phyloP scores from a whole-genome alignment of 495 filamentous ascomycete species.

The Oidiodendron maius region DNA sequence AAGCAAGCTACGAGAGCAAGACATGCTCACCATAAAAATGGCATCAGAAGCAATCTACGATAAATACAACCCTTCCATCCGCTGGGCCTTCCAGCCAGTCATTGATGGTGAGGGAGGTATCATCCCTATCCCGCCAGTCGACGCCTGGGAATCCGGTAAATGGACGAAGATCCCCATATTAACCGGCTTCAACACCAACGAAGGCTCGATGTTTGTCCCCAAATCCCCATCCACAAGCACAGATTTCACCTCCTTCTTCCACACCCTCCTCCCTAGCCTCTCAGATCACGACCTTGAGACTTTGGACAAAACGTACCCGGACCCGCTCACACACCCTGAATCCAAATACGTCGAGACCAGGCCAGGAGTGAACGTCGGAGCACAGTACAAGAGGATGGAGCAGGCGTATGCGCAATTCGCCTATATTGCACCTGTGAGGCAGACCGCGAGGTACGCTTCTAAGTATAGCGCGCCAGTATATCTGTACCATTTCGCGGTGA shows the following conservation, averaged over 20 bases:
- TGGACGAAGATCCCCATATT: slow-evolving; percentile 56
- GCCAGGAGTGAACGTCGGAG: slow-evolving; percentile 34
- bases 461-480: slow-evolving; percentile 38
- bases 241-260: slow-evolving; percentile 51
- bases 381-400: slow-evolving; percentile 54
- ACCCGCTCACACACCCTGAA: slow-evolving; percentile 31
- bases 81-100: slow-evolving; percentile 65
- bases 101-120: slow-evolving; percentile 49
- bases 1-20: slow-evolving; percentile 41
- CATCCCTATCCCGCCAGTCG: slow-evolving; percentile 50
- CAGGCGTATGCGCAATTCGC: slow-evolving; percentile 62
- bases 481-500: slow-evolving; percentile 54
- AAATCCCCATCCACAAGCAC: slow-evolving; percentile 31
- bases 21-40: slow-evolving; percentile 35
- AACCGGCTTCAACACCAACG: slow-evolving; percentile 61
- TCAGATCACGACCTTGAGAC: slow-evolving; percentile 37
- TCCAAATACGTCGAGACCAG: slow-evolving; percentile 35
- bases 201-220: slow-evolving; percentile 56
- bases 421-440: slow-evolving; percentile 58
- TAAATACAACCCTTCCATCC: slow-evolving; percentile 45
- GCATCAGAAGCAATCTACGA: slow-evolving; percentile 48
- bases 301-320: slow-evolving; percentile 52
- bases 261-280: slow-evolving; percentile 46
- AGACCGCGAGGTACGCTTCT: slow-evolving; percentile 47
- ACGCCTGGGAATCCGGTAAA: slow-evolving; percentile 43